Base-by-base conservation (phyloP, 164 flowering plant species). In the Cinnamomum micranthum region DNA sequence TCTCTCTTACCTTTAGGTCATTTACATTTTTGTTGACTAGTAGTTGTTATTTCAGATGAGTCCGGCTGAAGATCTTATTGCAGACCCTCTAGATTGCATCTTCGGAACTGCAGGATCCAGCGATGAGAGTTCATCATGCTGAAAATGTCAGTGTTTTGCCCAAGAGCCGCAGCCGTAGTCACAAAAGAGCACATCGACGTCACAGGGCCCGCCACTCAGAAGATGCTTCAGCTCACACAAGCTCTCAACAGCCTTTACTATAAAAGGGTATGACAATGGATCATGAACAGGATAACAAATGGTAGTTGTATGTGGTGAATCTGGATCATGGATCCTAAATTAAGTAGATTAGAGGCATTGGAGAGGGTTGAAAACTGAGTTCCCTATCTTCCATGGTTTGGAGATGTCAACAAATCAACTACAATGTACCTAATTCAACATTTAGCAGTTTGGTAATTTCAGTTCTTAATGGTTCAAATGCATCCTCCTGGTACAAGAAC, bases 61-160 rank as follows among this genome's bases (percentile, higher is more conserved):
- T 24, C 70, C 75, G 55, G 80, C 41, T 27, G 33, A 52, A 14
- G 82, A 80, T 70, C 50, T 73, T 41, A 77, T 73, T 73, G 79
- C 73, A 41, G 88, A 88, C 74, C 74, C 90, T 24, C 77, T 90
- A 47, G 94, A 86, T 65, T 77, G 78, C 73, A 71, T 90, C 52
- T 81, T 88, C 68, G 92, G 92, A 27, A 9, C 73, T 60, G n/a
- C 80, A 5, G 76, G 76, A 71, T 35, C 28, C 11, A 51, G 60
- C 20, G 86, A 86, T 73, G 89, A 82, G 75, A 81, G n/a, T 79
- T 69, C 81, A 35, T 70, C 82, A 74, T 68, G 75, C 80, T 31
- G 77, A 74, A 17, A 65, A 74, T 15, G 52, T 81, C 35, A 76
- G 71, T 24, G 15, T 27, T 35, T 58, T 76, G 15, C 73, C 83